Base-by-base conservation (phyloP, 371 early-diverging fungal species). In the Lichtheimia hyalospora region DNA sequence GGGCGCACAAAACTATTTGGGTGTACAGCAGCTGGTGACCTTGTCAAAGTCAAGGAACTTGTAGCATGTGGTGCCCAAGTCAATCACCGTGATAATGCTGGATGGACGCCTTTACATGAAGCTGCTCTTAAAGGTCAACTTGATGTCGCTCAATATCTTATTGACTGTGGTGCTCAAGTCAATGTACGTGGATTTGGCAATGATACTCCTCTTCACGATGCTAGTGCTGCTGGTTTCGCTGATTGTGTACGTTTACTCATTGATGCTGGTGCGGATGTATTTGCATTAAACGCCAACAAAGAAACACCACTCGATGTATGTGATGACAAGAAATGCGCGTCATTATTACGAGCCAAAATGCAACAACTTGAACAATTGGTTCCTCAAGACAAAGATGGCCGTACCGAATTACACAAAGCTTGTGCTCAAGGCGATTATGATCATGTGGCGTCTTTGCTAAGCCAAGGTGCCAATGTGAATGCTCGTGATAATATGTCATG, bases 151-250 rank as follows among this genome's bases (percentile, higher is more conserved):
- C 54, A 68, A 52, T 79, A 75, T 46, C 70, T 92, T 23, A 71
- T 90, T 8, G 62, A 73, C 44, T 71, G 71, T 27, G 74, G 77
- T 12, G 84, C 86, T 1, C 82, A 87, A 54, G 76, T 90, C 42
- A 84, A 89, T 61, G 82, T 77, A 0, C 64, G 75, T 43, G 89
- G 86, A 27, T 71, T 75, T 41, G 87, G 89, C 50, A 78, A 84
- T 49, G 86, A 86, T 50, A 90, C 93, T 10, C 87, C 95, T 15
- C 58, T 95, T 39, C 94, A 93, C 70, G 92, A 92, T 73, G 92
- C 92, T 8, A 81, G 87, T 20, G 71, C 86, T 28, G 86, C 88
- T 60, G 90, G 88, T 0, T 82, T 84, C 43, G 57, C 75, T 12
- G 84, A 85, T 21, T 73, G 77, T 58, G 87, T 89, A 2, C 70